phyloP scores from a whole-genome alignment of 441 rosid genomes.

The Erysimum cheiri region DNA sequence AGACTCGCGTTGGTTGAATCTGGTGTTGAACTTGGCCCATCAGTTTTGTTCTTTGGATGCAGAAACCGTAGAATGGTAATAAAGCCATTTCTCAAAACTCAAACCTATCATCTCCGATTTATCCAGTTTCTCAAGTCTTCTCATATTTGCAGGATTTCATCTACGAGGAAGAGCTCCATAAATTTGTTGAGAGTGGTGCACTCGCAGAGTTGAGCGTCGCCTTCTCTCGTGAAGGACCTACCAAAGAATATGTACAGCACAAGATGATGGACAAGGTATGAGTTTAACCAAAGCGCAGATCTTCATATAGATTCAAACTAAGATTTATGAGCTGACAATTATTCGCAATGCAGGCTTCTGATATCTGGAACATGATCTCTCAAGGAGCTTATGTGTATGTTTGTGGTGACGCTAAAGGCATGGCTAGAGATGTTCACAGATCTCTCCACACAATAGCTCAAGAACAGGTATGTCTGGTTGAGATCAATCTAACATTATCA shows the following conservation, averaged over 20 bases:
- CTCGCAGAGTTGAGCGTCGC: conserved; percentile 86
- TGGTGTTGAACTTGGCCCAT: conserved; percentile 82
- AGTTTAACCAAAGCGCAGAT: conserved; percentile 20
- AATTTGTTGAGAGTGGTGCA: conserved; percentile 71
- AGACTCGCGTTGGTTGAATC: conserved; percentile 77
- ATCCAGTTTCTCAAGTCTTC: conserved; percentile 23
- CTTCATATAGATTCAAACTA: background rate
- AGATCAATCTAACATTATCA: background rate
- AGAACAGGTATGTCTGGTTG: conserved; percentile 49
- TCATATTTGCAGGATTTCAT: conserved; percentile 72
- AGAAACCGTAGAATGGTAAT: conserved; percentile 81
- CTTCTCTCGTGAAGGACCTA: conserved; percentile 97
- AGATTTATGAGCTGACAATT: conserved; percentile 4
- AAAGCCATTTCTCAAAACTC: conserved; percentile 19
- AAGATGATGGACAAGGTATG: conserved; percentile 90
- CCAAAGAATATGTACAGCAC: conserved; percentile 94
- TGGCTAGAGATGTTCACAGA: conserved; percentile 65
- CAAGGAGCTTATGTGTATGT: conserved; percentile 59
- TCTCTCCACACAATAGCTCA: conserved; percentile 61
- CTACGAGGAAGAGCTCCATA: conserved; percentile 85
- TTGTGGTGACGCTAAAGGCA: conserved; percentile 68
- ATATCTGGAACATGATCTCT: conserved; percentile 56
- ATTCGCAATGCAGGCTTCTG: conserved; percentile 49
- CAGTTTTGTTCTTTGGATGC: conserved; percentile 95
- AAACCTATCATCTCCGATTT: background rate